These are phyloP conservation scores for Phytopythium aichiense DNA, from an alignment of 352 stramenopile genomes.

Conservation along the genomic window DNA sequence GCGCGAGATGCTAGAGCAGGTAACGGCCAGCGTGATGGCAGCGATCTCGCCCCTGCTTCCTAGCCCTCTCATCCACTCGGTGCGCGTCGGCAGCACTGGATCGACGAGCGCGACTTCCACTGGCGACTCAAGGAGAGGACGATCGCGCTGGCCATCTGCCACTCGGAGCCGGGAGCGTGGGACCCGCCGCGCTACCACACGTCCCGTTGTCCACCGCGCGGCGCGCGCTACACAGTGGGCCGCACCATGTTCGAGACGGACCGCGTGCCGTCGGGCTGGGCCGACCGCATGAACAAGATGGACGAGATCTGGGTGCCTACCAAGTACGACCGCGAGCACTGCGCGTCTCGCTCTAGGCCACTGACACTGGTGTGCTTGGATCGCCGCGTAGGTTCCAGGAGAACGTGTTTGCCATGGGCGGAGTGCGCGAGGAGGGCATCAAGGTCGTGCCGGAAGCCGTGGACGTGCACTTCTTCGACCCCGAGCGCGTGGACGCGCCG, in stretches of 20 bases:
- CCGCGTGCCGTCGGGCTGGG: constrained; percentile 87
- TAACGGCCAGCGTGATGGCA: constrained; percentile 5
- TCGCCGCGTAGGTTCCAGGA: constrained; percentile 53
- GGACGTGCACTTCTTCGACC: constrained; percentile 88
- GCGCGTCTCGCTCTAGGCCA: background rate
- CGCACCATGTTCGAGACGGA: constrained; percentile 96
- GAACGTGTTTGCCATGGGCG: constrained; percentile 62
- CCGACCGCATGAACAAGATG: constrained; percentile 86
- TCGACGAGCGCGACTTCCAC: constrained; percentile 67
- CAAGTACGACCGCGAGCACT: constrained; percentile 14
- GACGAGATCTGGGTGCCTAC: constrained; percentile 94
- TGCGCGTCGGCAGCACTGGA: constrained; percentile 49
- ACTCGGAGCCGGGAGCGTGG: constrained; percentile 93
- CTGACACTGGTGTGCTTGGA: background rate
- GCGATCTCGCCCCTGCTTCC: background rate
- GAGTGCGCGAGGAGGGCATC: constrained; percentile 47
- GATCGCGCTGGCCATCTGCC: constrained; percentile 81
- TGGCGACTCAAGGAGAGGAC: constrained; percentile 38
- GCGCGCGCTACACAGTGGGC: constrained; percentile 65
- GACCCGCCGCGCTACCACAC: constrained; percentile 69
- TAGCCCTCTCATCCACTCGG: background rate
- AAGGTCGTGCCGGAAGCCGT: constrained; percentile 85
- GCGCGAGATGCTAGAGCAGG: constrained; percentile 37
- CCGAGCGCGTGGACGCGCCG: constrained; percentile 28
- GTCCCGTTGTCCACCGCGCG: constrained; percentile 52